Percentiles rank a stretch among this genome's conserved stretches.
Evolutionary conservation across 2,329 filamentous ascomycete genomes (phyloP).

Genomic region (Ophiostoma ips): DNA sequence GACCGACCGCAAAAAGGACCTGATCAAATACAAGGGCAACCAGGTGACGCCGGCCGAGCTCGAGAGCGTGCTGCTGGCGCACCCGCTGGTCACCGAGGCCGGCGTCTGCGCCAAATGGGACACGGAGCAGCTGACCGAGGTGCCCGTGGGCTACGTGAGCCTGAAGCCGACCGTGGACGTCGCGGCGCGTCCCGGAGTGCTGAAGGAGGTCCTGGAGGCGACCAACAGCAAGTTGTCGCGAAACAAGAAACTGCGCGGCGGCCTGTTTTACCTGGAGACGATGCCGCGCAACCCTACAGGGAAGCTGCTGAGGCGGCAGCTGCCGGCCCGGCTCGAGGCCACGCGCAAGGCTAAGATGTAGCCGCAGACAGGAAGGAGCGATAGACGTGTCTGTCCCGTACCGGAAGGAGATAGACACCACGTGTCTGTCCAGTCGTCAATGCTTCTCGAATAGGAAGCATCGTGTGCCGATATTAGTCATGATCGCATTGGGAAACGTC

Average conservation of each 20-base stretch:
- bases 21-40: constrained; percentile 6
- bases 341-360: background rate
- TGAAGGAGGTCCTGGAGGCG: background rate
- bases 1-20: constrained; percentile 7
- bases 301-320: constrained; percentile 1
- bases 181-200: background rate
- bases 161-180: background rate
- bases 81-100: constrained; percentile 1
- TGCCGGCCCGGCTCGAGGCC: background rate
- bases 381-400: background rate
- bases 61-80: constrained; percentile 1
- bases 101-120: constrained; percentile 3
- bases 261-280: background rate
- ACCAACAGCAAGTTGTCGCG: background rate
- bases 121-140: constrained; percentile 1
- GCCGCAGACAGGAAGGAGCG: too few species aligned
- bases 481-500: too few species aligned
- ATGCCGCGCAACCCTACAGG: constrained; percentile 1
- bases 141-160: constrained; percentile 4
- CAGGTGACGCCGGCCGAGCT: constrained; percentile 6
- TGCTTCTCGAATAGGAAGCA: too few species aligned
- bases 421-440: too few species aligned
- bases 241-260: constrained; percentile 3
- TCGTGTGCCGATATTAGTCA: too few species aligned
- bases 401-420: background rate